phyloP scores from a whole-genome alignment of 2,329 filamentous ascomycete genomes.

The Fonsecaea monophora region DNA sequence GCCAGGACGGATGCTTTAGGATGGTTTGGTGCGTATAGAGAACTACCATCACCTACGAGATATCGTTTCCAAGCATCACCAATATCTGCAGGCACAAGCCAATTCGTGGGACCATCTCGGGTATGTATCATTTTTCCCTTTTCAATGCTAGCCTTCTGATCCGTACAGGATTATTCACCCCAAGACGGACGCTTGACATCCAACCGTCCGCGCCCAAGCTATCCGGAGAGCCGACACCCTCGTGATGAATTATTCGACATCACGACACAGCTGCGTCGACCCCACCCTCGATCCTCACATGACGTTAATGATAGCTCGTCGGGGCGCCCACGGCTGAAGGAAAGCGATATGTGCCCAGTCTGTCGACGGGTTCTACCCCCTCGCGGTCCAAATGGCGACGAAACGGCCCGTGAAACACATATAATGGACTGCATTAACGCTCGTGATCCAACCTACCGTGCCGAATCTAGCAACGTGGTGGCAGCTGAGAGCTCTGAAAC shows the following conservation, averaged over 20 bases:
- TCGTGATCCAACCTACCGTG: constrained; percentile 32
- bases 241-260: constrained; percentile 22
- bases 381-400: constrained; percentile 47
- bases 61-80: constrained; percentile 23
- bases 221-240: constrained; percentile 28
- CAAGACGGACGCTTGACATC: constrained; percentile 17
- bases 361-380: constrained; percentile 52
- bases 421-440: constrained; percentile 50
- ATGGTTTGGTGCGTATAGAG: constrained; percentile 20
- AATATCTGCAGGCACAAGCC: constrained; percentile 3
- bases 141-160: constrained; percentile 5
- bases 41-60: constrained; percentile 14
- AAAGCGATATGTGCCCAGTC: constrained; percentile 56
- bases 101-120: constrained; percentile 16
- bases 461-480: constrained; percentile 26
- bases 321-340: constrained; percentile 43
- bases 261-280: constrained; percentile 14
- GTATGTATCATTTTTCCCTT: constrained; percentile 13
- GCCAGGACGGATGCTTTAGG: constrained; percentile 11
- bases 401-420: constrained; percentile 53
- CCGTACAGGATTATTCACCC: constrained; percentile 18
- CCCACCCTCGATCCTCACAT: constrained; percentile 22
- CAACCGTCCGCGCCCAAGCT: constrained; percentile 24
- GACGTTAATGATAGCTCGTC: constrained; percentile 30
- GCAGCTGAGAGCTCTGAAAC: neutral